Evolutionary conservation across 257 asterid species (phyloP).

Genomic region (Haberlea rhodopensis): DNA sequence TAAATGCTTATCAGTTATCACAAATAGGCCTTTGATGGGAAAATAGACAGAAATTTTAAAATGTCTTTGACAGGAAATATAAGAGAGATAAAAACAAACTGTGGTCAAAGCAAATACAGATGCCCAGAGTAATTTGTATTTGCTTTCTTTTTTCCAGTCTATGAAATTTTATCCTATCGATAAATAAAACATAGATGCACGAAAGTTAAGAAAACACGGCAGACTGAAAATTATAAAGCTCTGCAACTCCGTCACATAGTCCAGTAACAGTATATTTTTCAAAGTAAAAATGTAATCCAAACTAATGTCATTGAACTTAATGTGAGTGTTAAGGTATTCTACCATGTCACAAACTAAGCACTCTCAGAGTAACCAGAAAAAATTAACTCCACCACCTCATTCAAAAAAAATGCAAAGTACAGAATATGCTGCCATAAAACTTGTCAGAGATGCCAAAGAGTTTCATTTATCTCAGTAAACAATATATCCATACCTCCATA

Average conservation of each 20-base stretch:
- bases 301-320: conserved; percentile 1
- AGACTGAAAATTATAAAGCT: not conserved
- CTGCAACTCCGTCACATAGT: not conserved
- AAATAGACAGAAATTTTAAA: not conserved
- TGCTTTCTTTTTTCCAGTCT: no score
- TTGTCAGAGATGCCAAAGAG: conserved; percentile 5
- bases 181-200: no score
- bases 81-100: not conserved
- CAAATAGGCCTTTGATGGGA: not conserved
- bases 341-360: conserved; percentile 4
- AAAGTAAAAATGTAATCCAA: conserved; percentile 1
- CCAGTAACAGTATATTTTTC: conserved; percentile 5
- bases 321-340: not conserved
- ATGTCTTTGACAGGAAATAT: conserved; percentile 2
- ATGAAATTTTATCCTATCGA: no score
- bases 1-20: not conserved
- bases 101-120: not conserved
- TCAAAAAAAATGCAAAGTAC: conserved; percentile 20
- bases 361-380: conserved; percentile 6
- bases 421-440: conserved; percentile 11
- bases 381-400: conserved; percentile 20
- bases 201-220: not conserved
- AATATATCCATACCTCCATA: conserved; percentile 57
- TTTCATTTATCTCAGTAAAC: conserved; percentile 9
- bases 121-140: no score